Percentiles rank a stretch among this genome's conserved stretches.
phyloP scores from a whole-genome alignment of 129 eudicot genomes.

The Logfia minima region DNA sequence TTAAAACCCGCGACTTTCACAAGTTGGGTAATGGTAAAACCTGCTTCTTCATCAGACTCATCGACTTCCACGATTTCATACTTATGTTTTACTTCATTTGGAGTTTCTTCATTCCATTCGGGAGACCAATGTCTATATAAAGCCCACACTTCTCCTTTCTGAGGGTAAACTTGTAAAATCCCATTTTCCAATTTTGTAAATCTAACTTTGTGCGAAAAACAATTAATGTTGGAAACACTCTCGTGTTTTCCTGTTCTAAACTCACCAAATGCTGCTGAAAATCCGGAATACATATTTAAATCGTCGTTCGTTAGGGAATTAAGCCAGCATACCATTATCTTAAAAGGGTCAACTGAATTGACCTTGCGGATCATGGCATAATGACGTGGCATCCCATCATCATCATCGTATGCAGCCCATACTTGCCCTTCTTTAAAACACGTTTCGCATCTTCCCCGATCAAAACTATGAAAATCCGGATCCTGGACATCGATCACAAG shows the following conservation, averaged over 20 bases:
- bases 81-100: constrained; percentile 47
- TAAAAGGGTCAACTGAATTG: constrained; percentile 60
- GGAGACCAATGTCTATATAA: constrained; percentile 75
- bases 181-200: constrained; percentile 50
- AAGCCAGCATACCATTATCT: constrained; percentile 71
- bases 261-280: constrained; percentile 54
- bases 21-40: constrained; percentile 58
- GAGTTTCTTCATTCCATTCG: constrained; percentile 59
- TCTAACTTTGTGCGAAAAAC: constrained; percentile 69
- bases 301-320: constrained; percentile 38
- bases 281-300: constrained; percentile 24
- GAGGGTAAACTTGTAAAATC: constrained; percentile 55
- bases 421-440: constrained; percentile 65
- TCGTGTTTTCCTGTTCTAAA: constrained; percentile 56
- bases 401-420: constrained; percentile 80
- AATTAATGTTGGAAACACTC: constrained; percentile 31
- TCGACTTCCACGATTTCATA: constrained; percentile 72
- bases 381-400: constrained; percentile 90
- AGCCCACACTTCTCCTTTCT: constrained; percentile 78
- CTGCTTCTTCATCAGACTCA: constrained; percentile 59
- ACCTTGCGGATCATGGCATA: constrained; percentile 67
- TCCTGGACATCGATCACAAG: constrained; percentile 54
- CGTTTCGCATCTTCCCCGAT: constrained; percentile 44
- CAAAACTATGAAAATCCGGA: constrained; percentile 69
- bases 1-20: constrained; percentile 90